phyloP scores from a whole-genome alignment of 306 rosid genomes.

The Bauhinia variegata region DNA sequence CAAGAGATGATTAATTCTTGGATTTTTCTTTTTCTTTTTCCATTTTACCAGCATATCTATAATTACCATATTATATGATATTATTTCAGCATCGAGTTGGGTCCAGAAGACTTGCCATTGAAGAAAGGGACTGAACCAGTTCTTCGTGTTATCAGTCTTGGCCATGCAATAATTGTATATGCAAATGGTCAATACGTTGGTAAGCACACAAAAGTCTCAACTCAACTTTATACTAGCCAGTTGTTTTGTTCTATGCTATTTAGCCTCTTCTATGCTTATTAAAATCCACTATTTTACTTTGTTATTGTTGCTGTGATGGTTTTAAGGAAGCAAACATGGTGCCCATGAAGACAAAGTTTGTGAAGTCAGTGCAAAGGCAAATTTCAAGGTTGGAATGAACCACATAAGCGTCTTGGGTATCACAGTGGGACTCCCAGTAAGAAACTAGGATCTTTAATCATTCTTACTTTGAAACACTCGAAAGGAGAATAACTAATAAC shows the following conservation, averaged over 20 bases:
- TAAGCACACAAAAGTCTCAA: constrained; percentile 36
- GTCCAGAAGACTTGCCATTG: constrained; percentile 50
- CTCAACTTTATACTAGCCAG: no score
- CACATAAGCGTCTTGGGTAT: constrained; percentile 54
- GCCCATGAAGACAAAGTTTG: constrained; percentile 65
- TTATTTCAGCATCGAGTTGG: constrained; percentile 59
- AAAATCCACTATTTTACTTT: no score
- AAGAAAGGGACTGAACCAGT: constrained; percentile 47
- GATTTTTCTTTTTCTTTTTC: no score
- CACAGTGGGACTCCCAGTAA: constrained; percentile 79
- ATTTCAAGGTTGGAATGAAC: constrained; percentile 57
- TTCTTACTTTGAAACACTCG: constrained; percentile 10
- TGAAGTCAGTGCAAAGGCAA: constrained; percentile 40
- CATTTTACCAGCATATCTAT: no score
- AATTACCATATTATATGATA: no score
- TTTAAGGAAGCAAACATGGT: constrained; percentile 69
- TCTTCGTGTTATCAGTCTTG: constrained; percentile 64
- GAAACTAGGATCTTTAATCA: constrained; percentile 37
- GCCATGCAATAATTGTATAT: constrained; percentile 69
- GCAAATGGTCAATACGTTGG: constrained; percentile 70
- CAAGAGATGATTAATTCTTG: no score
- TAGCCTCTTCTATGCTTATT: no score
- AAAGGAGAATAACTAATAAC: background rate
- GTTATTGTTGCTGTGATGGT: background rate
- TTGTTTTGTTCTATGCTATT: no score